phyloP scores from a whole-genome alignment of 2,329 filamentous ascomycete species.

The Onygena corvina region DNA sequence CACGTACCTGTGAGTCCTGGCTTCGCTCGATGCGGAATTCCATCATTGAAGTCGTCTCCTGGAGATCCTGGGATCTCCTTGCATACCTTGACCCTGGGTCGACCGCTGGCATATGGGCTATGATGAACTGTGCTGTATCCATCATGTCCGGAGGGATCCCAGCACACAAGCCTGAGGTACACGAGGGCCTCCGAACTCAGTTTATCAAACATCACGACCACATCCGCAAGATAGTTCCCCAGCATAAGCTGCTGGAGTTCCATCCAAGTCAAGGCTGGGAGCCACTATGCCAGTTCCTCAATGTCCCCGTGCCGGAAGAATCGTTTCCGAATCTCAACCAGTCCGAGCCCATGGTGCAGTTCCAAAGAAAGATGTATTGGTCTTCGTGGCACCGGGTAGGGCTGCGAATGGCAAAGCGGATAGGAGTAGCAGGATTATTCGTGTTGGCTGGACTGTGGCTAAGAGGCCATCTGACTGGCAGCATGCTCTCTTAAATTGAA shows the following conservation, averaged over 20 bases:
- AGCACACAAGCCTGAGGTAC: not conserved
- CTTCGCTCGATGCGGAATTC: not conserved
- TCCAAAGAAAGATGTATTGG: not conserved
- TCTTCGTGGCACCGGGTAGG: too few species aligned
- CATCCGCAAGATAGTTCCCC: not conserved
- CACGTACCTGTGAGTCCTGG: not conserved
- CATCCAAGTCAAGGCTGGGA: not conserved
- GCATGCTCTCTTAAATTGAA: too few species aligned
- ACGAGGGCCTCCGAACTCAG: too few species aligned
- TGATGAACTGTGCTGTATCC: not conserved
- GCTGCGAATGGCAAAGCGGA: too few species aligned
- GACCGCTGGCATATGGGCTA: not conserved
- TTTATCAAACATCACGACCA: not conserved
- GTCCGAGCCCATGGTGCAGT: not conserved
- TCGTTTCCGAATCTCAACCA: not conserved
- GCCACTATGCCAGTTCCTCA: not conserved
- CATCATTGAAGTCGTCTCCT: not conserved
- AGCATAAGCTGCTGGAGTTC: not conserved
- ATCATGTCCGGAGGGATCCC: not conserved
- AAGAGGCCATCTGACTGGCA: too few species aligned
- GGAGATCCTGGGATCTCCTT: not conserved
- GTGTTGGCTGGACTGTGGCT: too few species aligned
- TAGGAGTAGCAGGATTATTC: too few species aligned
- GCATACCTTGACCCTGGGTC: not conserved
- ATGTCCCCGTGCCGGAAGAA: not conserved